Evolutionary conservation across 1,284 basidiomycete species (phyloP).

Genomic region (Rhodotorula sp.): DNA sequence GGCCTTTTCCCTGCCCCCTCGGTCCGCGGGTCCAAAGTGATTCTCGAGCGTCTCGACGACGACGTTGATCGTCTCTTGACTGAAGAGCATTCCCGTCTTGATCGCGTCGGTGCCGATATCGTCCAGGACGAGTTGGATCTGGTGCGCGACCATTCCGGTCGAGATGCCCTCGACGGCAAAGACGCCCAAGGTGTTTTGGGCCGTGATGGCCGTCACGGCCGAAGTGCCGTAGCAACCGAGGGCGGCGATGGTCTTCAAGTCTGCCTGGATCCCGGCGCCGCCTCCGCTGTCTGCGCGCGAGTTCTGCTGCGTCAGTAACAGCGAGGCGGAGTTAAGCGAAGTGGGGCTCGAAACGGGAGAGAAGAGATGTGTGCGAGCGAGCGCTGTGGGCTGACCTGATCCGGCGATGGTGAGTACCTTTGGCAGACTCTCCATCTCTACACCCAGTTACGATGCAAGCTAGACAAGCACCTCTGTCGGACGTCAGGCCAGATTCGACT

Average conservation of each 20-base stretch:
- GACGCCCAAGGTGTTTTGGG: conserved; percentile 87
- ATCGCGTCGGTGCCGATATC: conserved; percentile 74
- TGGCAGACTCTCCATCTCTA: conserved; percentile 39
- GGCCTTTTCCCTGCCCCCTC: conserved; percentile 6
- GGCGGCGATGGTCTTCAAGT: conserved; percentile 64
- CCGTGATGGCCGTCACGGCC: conserved; percentile 81
- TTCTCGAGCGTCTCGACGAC: conserved; percentile 44
- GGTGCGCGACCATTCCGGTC: conserved; percentile 46
- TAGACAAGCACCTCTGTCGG: not conserved
- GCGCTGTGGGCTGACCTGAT: conserved; percentile 37
- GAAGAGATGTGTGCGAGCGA: not conserved
- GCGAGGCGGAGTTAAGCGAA: not conserved
- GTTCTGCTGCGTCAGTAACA: too few relatives aligned
- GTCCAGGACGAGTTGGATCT: conserved; percentile 71
- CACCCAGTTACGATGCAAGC: not conserved
- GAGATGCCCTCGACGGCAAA: conserved; percentile 60
- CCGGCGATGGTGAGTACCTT: conserved; percentile 73
- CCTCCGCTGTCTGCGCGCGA: conserved; percentile 65
- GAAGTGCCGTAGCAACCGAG: conserved; percentile 79
- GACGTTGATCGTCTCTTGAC: conserved; percentile 49
- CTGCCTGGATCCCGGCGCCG: conserved; percentile 59
- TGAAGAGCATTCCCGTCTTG: conserved; percentile 86
- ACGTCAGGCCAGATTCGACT: too few relatives aligned
- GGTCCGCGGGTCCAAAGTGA: conserved; percentile 2
- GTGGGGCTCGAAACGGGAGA: not conserved